A percentile compares a stretch with the other conserved stretches of the same genome.
Conservation (phyloP, 495 filamentous ascomycete species). For the Coniosporium apollinis region DNA sequence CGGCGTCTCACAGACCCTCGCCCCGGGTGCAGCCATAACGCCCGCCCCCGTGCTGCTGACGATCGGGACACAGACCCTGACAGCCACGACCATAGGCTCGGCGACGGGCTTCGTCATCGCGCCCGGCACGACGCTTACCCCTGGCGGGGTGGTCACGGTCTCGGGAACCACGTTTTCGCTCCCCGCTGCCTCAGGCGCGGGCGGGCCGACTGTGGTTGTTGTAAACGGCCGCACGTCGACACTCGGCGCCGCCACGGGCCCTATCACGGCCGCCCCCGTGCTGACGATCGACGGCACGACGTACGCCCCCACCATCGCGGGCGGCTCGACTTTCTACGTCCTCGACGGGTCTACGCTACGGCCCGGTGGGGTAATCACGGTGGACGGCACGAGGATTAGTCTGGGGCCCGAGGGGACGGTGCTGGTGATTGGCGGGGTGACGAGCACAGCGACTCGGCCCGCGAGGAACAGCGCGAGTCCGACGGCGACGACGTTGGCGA, state of each 20-base stretch:
- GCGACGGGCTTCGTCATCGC: slow-evolving; percentile 1
- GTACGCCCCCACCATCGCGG: slow-evolving; percentile 18
- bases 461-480: too few relatives aligned
- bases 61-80: too few relatives aligned
- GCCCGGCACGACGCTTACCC: background rate
- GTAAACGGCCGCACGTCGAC: slow-evolving; percentile 6
- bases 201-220: slow-evolving; percentile 2
- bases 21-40: too few relatives aligned
- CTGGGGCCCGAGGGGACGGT: slow-evolving; percentile 3
- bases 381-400: slow-evolving; percentile 5
- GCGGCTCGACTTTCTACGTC: slow-evolving; percentile 15
- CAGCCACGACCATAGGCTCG: too few relatives aligned
- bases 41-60: too few relatives aligned
- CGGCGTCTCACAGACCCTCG: background rate
- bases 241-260: too few relatives aligned
- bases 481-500: too few relatives aligned
- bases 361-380: slow-evolving; percentile 10
- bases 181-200: too few relatives aligned
- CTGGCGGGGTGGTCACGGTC: background rate
- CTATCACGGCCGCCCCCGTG: too few relatives aligned
- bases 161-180: background rate
- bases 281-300: too few relatives aligned
- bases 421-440: slow-evolving; percentile 3
- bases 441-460: too few relatives aligned
- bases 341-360: slow-evolving; percentile 17